phyloP scores from a whole-genome alignment of 2,329 filamentous ascomycete genomes.

The Aspergillus calidoustus region DNA sequence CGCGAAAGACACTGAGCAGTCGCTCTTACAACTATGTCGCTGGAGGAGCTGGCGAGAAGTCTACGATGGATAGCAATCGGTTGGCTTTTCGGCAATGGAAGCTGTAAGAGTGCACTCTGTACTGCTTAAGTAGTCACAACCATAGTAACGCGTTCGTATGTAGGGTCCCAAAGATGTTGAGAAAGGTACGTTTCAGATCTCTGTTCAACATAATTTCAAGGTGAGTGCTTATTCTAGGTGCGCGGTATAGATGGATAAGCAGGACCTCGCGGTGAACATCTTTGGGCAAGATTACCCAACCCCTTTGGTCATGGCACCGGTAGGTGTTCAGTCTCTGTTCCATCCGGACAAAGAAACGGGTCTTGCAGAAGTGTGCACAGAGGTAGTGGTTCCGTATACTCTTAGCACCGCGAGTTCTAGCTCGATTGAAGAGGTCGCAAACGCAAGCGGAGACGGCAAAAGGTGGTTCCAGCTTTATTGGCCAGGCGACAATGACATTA shows the following conservation, averaged over 20 bases:
- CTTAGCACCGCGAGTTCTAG: constrained; percentile 68
- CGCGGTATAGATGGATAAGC: constrained; percentile 35
- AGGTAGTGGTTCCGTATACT: constrained; percentile 67
- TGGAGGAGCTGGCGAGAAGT: constrained; percentile 65
- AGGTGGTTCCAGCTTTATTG: constrained; percentile 79
- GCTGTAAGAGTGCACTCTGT: constrained; percentile 33
- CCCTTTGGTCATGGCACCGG: constrained; percentile 67
- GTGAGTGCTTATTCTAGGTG: background rate
- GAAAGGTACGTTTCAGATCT: constrained; percentile 25
- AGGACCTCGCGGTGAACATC: constrained; percentile 57
- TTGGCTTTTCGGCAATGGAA: constrained; percentile 61
- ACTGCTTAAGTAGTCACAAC: background rate
- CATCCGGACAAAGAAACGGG: constrained; percentile 69
- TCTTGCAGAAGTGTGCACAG: constrained; percentile 64
- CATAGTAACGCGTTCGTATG: constrained; percentile 19
- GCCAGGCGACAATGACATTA: constrained; percentile 69
- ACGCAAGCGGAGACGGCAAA: constrained; percentile 60
- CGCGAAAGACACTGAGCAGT: constrained; percentile 52
- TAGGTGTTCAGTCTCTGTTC: constrained; percentile 71
- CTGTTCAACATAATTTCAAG: background rate
- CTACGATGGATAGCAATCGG: constrained; percentile 65
- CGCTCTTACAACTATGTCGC: constrained; percentile 64
- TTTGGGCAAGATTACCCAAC: constrained; percentile 55
- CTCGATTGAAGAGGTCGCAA: constrained; percentile 69
- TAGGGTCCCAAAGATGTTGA: constrained; percentile 59